Percentiles rank a stretch among this genome's conserved stretches.
phyloP scores from a whole-genome alignment of 345 rosid genomes.

The Excoecaria agallocha region DNA sequence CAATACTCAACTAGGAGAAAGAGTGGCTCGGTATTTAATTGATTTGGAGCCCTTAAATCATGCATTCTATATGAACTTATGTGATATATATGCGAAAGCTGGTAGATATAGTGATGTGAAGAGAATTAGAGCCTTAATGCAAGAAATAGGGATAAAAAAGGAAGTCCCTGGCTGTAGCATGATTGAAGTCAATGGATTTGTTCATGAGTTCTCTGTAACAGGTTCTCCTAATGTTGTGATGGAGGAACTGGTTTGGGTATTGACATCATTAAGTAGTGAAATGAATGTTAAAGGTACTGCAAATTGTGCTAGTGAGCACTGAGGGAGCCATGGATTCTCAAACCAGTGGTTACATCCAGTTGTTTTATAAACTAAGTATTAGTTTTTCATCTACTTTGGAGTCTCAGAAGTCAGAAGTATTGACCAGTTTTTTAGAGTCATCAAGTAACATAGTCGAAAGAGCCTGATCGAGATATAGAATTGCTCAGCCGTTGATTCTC shows the following conservation, averaged over 20 bases:
- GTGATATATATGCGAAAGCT: slow-evolving; percentile 56
- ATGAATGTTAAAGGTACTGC: slow-evolving; percentile 22
- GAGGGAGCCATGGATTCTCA: not conserved
- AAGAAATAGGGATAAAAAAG: slow-evolving; percentile 43
- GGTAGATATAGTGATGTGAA: slow-evolving; percentile 42
- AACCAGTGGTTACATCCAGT: no score
- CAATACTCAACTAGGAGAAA: slow-evolving; percentile 49
- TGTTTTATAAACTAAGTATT: no score
- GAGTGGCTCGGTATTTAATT: slow-evolving; percentile 41
- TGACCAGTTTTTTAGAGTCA: not conserved
- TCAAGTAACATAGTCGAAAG: not conserved
- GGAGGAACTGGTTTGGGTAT: slow-evolving; percentile 32
- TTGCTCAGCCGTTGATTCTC: not conserved
- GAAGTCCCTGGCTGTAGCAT: slow-evolving; percentile 55
- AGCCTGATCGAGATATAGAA: not conserved
- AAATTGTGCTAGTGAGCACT: not conserved
- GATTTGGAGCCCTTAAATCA: slow-evolving; percentile 52
- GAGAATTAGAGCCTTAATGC: slow-evolving; percentile 44
- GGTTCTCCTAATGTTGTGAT: slow-evolving; percentile 35
- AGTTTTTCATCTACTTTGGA: no score
- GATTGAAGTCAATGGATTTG: slow-evolving; percentile 53
- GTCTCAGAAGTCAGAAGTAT: not conserved
- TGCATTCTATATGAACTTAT: slow-evolving; percentile 50
- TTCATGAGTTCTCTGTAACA: slow-evolving; percentile 46
- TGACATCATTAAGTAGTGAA: slow-evolving; percentile 32